Percentiles rank a stretch among this genome's conserved stretches.
Evolutionary conservation across 805 yeast genomes (phyloP).

Genomic region (Candida orba): DNA sequence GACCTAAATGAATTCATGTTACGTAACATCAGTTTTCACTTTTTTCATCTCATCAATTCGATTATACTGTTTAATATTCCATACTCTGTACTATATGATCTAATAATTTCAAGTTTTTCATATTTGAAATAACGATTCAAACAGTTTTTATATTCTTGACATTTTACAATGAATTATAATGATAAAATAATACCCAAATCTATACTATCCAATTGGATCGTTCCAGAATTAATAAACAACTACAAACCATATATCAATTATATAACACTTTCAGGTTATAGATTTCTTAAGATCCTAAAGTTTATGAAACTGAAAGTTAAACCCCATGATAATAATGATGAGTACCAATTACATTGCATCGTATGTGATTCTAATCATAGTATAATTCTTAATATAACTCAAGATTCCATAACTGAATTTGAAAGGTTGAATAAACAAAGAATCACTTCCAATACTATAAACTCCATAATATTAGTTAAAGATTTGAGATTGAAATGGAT

Average conservation of each 20-base stretch:
- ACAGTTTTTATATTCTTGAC: too few relatives aligned
- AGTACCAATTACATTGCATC: slow-evolving; percentile 1
- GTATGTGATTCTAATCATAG: slow-evolving; percentile 6
- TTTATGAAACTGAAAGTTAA: slow-evolving; percentile 3
- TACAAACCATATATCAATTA: not conserved
- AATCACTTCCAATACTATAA: slow-evolving; percentile 4
- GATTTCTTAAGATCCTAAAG: not conserved
- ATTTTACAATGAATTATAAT: not conserved
- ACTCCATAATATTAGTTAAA: slow-evolving; percentile 1
- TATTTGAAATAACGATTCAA: too few relatives aligned
- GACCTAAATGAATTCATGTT: too few relatives aligned
- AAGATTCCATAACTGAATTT: not conserved
- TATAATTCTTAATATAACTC: not conserved
- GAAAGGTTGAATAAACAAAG: slow-evolving; percentile 2
- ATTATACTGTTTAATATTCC: too few relatives aligned
- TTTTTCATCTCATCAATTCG: too few relatives aligned
- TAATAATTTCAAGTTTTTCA: too few relatives aligned
- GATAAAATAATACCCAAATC: slow-evolving; percentile 1
- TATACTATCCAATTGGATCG: slow-evolving; percentile 1
- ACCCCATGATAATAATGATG: not conserved
- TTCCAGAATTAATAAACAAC: not conserved
- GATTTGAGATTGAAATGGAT: slow-evolving; percentile 2
- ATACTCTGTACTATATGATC: too few relatives aligned
- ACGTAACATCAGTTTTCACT: too few relatives aligned
- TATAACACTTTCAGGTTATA: not conserved